Evolutionary conservation across 805 yeast species (phyloP).

Genomic region (Clavispora vitiphila): DNA sequence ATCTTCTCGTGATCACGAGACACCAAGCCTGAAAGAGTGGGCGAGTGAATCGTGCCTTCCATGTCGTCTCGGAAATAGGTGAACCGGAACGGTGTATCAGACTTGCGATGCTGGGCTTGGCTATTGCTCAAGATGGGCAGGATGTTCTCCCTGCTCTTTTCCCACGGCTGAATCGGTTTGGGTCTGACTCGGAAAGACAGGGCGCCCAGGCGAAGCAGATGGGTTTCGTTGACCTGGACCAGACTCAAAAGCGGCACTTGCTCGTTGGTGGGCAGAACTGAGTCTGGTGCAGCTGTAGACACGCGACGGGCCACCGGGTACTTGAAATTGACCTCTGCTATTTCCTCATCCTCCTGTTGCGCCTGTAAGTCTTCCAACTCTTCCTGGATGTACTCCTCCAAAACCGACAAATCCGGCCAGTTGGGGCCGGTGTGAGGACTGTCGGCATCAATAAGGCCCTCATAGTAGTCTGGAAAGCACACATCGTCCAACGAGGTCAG

Average conservation of each 20-base stretch:
- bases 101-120: slow-evolving; percentile 25
- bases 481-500: slow-evolving; percentile 86
- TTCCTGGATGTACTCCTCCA: slow-evolving; percentile 72
- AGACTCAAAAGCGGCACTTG: slow-evolving; percentile 25
- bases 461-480: slow-evolving; percentile 74
- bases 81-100: slow-evolving; percentile 53
- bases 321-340: slow-evolving; percentile 31
- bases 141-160: slow-evolving; percentile 26
- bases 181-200: slow-evolving; percentile 59
- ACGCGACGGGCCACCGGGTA: slow-evolving; percentile 26
- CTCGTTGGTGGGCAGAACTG: slow-evolving; percentile 17
- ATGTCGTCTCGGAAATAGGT: slow-evolving; percentile 90
- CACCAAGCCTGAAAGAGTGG: slow-evolving; percentile 72
- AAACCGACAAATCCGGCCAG: slow-evolving; percentile 83
- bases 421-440: slow-evolving; percentile 19
- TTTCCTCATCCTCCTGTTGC: slow-evolving; percentile 15
- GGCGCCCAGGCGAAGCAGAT: slow-evolving; percentile 35
- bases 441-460: slow-evolving; percentile 18
- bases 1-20: background rate
- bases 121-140: slow-evolving; percentile 26
- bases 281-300: background rate
- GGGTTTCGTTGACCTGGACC: slow-evolving; percentile 29
- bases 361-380: slow-evolving; percentile 44
- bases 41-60: slow-evolving; percentile 85
- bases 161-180: slow-evolving; percentile 73